These are phyloP conservation scores for Vigna angularis DNA, from an alignment of 306 rosid species.

Conservation along the genomic window DNA sequence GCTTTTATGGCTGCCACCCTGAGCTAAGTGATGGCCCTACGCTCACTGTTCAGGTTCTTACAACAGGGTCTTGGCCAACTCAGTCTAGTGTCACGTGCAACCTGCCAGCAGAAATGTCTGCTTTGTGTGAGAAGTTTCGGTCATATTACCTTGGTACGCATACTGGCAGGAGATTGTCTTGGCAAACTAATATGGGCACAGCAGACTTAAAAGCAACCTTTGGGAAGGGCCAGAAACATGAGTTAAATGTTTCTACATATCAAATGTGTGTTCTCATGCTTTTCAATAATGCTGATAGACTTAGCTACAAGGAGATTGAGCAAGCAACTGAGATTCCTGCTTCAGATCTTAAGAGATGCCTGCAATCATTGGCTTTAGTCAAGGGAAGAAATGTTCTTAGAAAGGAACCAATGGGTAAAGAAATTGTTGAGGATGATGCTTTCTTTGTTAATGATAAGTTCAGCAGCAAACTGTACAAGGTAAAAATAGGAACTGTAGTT, in stretches of 20 bases:
- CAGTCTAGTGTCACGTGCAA: conserved; percentile 86
- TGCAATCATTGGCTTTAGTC: conserved; percentile 93
- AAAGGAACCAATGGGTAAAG: conserved; percentile 96
- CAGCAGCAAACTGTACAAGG: conserved; percentile 83
- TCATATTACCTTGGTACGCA: conserved; percentile 92
- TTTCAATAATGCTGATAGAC: conserved; percentile 77
- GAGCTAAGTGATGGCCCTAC: conserved; percentile 85
- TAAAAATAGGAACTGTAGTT: conserved; percentile 91
- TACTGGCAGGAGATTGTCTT: conserved; percentile 89
- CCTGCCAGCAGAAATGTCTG: conserved; percentile 88
- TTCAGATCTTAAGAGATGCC: conserved; percentile 83
- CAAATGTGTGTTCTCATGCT: conserved; percentile 97
- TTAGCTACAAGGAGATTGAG: conserved; percentile 87
- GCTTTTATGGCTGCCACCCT: conserved; percentile 71
- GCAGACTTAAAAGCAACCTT: conserved; percentile 89
- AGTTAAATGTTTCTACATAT: conserved; percentile 86
- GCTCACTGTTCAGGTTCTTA: conserved; percentile 86
- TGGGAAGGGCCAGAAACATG: conserved; percentile 97
- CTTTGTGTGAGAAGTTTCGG: conserved; percentile 83
- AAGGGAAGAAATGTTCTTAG: conserved; percentile 91
- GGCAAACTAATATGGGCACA: conserved; percentile 97
- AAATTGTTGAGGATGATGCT: conserved; percentile 81
- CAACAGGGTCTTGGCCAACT: conserved; percentile 98
- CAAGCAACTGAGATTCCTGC: conserved; percentile 91
- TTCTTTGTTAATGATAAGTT: conserved; percentile 87